These are phyloP conservation scores for Phytopythium oedochilum DNA, from an alignment of 352 stramenopile species.

Conservation along the genomic window DNA sequence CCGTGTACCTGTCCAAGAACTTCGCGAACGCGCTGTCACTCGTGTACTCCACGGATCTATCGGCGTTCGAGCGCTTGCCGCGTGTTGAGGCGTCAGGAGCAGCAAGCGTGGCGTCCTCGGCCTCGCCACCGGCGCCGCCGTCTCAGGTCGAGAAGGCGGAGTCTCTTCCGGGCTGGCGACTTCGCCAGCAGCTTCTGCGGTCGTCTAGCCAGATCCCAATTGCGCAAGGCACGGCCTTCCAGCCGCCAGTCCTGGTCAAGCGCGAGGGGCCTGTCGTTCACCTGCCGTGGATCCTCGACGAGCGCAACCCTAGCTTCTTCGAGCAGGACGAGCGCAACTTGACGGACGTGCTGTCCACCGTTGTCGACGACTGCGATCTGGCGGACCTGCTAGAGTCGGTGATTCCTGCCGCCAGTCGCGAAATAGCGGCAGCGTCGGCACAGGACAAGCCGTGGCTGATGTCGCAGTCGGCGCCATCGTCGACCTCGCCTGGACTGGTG, in stretches of 20 bases:
- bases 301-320: constrained; percentile 25
- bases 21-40: constrained; percentile 62
- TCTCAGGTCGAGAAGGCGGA: constrained; percentile 1
- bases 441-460: background rate
- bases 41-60: constrained; percentile 64
- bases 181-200: constrained; percentile 2
- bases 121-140: background rate
- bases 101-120: background rate
- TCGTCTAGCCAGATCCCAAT: constrained; percentile 1
- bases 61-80: constrained; percentile 31
- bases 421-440: constrained; percentile 9
- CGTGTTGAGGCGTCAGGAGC: constrained; percentile 1
- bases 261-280: constrained; percentile 23
- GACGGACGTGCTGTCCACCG: constrained; percentile 45
- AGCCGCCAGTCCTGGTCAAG: constrained; percentile 33
- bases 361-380: constrained; percentile 31
- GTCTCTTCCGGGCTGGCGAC: background rate
- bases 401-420: constrained; percentile 25
- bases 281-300: constrained; percentile 41
- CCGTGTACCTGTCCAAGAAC: constrained; percentile 65
- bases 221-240: constrained; percentile 23
- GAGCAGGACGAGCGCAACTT: constrained; percentile 40
- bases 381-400: constrained; percentile 42
- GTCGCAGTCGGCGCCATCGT: background rate
- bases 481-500: background rate